Conservation (phyloP, 305 asterid genomes). For the Lippia alba region DNA sequence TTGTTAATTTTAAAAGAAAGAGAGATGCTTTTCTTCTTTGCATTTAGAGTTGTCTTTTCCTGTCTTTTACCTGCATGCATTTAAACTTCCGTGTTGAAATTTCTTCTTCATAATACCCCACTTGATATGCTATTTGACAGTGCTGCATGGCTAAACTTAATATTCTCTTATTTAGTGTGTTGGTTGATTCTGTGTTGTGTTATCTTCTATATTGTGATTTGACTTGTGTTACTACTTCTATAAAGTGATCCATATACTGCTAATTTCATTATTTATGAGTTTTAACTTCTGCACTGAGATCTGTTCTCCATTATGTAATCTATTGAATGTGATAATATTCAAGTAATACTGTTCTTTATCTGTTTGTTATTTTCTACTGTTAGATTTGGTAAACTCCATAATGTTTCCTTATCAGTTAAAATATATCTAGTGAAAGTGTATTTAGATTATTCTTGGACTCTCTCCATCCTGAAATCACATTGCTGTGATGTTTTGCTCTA, state of each 20-base stretch:
- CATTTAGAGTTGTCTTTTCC: background rate
- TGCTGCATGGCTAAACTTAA: background rate
- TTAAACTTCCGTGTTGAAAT: background rate
- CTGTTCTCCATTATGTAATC: background rate
- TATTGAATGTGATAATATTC: background rate
- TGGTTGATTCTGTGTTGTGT: slow-evolving; percentile 23
- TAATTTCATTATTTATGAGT: background rate
- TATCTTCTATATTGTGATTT: background rate
- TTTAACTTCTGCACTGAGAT: background rate
- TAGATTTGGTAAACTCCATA: background rate
- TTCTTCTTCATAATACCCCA: background rate
- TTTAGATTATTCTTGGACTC: slow-evolving; percentile 7
- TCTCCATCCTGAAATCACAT: slow-evolving; percentile 18
- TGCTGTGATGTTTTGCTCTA: slow-evolving; percentile 20
- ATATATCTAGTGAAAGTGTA: background rate
- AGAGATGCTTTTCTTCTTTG: background rate
- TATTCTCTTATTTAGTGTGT: background rate
- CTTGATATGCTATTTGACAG: background rate
- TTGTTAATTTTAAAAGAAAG: background rate
- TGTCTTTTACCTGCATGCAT: no score
- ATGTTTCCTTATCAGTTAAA: slow-evolving; percentile 5
- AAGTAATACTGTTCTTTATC: background rate
- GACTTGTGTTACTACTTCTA: slow-evolving; percentile 8
- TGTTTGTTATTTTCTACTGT: background rate
- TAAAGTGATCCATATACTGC: background rate